A percentile compares a stretch with the other conserved stretches of the same genome.
Conservation (phyloP, 2,329 filamentous ascomycete genomes). For the Pseudopithomyces chartarum region DNA sequence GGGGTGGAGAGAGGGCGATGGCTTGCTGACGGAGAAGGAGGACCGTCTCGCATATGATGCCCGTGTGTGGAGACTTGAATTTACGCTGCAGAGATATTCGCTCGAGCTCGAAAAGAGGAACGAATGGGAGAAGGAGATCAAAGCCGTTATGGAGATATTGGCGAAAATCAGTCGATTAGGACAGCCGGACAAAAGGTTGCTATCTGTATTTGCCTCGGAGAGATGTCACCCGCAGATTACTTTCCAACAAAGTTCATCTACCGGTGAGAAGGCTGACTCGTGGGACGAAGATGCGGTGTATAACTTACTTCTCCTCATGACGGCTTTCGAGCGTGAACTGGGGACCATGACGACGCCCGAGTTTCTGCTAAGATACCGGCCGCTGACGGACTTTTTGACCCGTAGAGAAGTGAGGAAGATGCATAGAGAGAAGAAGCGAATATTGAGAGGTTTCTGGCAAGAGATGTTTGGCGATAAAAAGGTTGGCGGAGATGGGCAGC, state of each 20-base stretch:
- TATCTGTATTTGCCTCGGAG: background rate
- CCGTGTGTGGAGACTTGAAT: slow-evolving; percentile 6
- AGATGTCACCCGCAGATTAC: background rate
- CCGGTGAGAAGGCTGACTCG: too few relatives aligned
- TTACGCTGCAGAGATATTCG: slow-evolving; percentile 2
- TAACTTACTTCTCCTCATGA: slow-evolving; percentile 8
- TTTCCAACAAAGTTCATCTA: background rate
- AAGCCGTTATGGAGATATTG: background rate
- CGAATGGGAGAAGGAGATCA: background rate
- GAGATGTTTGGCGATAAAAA: background rate
- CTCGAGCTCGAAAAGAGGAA: background rate
- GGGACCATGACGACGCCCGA: background rate
- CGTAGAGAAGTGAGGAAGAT: slow-evolving; percentile 1
- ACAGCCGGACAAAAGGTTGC: background rate
- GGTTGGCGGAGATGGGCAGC: background rate
- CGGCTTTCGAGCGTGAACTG: slow-evolving; percentile 16
- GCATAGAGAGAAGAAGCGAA: slow-evolving; percentile 3
- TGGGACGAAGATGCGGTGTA: background rate
- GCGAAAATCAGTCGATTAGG: background rate
- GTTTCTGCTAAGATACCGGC: slow-evolving; percentile 4
- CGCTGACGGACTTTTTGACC: slow-evolving; percentile 9
- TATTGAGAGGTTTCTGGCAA: slow-evolving; percentile 9
- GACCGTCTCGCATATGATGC: background rate
- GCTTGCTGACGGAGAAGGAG: background rate
- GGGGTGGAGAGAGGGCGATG: background rate